Evolutionary conservation across 2,329 filamentous ascomycete genomes (phyloP).

Genomic region (Penicillium brasilianum): DNA sequence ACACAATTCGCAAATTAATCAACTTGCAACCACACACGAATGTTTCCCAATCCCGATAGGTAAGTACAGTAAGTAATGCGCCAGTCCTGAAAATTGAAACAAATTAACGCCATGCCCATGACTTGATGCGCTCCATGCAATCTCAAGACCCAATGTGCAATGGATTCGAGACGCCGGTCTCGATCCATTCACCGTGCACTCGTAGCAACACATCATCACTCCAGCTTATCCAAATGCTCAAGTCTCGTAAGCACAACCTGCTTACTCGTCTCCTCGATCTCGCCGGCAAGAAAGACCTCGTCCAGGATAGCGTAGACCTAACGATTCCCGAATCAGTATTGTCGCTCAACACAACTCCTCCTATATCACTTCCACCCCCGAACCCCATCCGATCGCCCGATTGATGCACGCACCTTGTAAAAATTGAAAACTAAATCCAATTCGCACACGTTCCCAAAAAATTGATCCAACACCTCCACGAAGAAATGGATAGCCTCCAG

Average conservation of each 20-base stretch:
- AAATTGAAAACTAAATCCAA: slow-evolving; percentile 83
- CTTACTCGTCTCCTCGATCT: slow-evolving; percentile 99
- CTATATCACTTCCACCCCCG: too few species aligned
- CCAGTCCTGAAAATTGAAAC: slow-evolving; percentile 1
- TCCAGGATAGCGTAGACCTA: slow-evolving; percentile 97
- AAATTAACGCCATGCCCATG: slow-evolving; percentile 30
- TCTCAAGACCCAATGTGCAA: slow-evolving; percentile 1
- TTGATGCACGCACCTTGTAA: slow-evolving; percentile 62
- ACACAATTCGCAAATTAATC: not conserved
- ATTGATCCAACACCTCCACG: slow-evolving; percentile 96
- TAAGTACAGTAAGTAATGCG: not conserved
- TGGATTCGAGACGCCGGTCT: not conserved
- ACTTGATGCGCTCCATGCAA: slow-evolving; percentile 23
- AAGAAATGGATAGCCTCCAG: slow-evolving; percentile 99
- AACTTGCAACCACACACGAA: slow-evolving; percentile 4
- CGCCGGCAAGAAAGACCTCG: slow-evolving; percentile 95
- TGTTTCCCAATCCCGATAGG: not conserved
- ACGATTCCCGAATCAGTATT: slow-evolving; percentile 15
- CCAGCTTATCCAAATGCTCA: slow-evolving; percentile 95
- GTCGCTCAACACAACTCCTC: not conserved
- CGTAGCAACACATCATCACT: slow-evolving; percentile 57
- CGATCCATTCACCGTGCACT: not conserved
- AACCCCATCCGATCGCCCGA: slow-evolving; percentile 1
- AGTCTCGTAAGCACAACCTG: slow-evolving; percentile 93
- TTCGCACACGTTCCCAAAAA: slow-evolving; percentile 99